Evolutionary conservation across 2,329 filamentous ascomycete genomes (phyloP).

Genomic region (Pyrenophora teres): DNA sequence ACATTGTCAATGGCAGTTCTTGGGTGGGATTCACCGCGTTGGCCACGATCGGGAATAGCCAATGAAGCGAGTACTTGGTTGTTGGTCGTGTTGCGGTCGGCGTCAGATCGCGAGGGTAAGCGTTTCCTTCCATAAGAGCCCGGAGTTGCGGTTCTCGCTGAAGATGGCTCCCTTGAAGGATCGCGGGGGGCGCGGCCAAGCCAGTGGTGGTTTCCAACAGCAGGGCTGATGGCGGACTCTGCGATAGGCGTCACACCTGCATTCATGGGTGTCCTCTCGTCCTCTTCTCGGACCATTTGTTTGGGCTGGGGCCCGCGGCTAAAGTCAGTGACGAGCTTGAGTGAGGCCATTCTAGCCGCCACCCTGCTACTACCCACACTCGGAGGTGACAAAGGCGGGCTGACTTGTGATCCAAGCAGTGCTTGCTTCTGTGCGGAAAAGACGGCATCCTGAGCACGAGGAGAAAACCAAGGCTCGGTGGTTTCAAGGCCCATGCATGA

Average conservation of each 20-base stretch:
- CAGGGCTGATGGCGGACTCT: constrained; percentile 68
- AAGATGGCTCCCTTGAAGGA: constrained; percentile 49
- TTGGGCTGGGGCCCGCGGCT: constrained; percentile 54
- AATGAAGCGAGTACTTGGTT: constrained; percentile 42
- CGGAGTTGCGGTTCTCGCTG: constrained; percentile 58
- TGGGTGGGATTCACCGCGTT: constrained; percentile 36
- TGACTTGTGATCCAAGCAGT: constrained; percentile 61
- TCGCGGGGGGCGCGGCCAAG: constrained; percentile 41
- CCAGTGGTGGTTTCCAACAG: constrained; percentile 54
- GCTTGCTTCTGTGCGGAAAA: constrained; percentile 60
- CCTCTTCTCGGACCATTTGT: constrained; percentile 70
- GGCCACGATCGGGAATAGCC: constrained; percentile 43
- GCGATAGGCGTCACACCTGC: constrained; percentile 86
- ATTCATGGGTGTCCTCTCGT: constrained; percentile 74
- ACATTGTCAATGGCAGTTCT: constrained; percentile 47
- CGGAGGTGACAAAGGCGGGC: constrained; percentile 76
- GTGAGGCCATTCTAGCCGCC: constrained; percentile 77
- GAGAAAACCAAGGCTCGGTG: constrained; percentile 85
- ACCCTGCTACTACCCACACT: constrained; percentile 58
- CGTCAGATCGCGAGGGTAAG: constrained; percentile 57
- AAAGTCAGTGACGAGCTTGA: constrained; percentile 93
- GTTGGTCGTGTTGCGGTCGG: constrained; percentile 37
- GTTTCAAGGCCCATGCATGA: constrained; percentile 87
- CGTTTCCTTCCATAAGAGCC: constrained; percentile 72
- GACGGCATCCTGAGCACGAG: constrained; percentile 69